Conservation (phyloP, 208 protist species). For the Ichthyophonus hoferi region DNA sequence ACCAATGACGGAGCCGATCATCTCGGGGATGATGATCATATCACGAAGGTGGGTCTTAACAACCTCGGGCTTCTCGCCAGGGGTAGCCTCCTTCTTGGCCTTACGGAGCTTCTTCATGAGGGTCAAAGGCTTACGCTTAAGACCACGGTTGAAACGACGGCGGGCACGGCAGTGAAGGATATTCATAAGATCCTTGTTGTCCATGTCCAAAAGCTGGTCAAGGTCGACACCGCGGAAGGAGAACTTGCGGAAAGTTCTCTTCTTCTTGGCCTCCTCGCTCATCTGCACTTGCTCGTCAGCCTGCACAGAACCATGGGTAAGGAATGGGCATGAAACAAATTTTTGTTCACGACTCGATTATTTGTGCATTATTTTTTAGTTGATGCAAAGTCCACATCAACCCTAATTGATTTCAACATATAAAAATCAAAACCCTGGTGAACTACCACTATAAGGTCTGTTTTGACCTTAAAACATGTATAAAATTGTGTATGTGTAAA, state of each 20-base stretch:
- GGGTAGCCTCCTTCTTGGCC: constrained; percentile 58
- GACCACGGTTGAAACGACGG: constrained; percentile 84
- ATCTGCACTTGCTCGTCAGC: constrained; percentile 18
- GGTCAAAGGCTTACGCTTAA: constrained; percentile 77
- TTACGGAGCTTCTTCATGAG: constrained; percentile 94
- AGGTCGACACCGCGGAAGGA: constrained; percentile 88
- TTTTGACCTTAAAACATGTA: too few relatives aligned
- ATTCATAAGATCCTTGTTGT: constrained; percentile 75
- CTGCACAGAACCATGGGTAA: too few relatives aligned
- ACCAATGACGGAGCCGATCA: constrained; percentile 97
- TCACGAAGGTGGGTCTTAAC: constrained; percentile 99
- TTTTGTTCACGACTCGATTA: too few relatives aligned
- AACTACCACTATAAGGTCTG: too few relatives aligned
- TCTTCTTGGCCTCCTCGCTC: constrained; percentile 62
- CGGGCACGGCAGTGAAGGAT: constrained; percentile 84
- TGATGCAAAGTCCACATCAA: too few relatives aligned
- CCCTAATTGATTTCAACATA: too few relatives aligned
- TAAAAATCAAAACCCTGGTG: too few relatives aligned
- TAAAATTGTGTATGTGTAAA: too few relatives aligned
- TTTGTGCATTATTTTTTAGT: too few relatives aligned
- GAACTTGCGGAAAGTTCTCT: constrained; percentile 97
- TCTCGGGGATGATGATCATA: constrained; percentile 99
- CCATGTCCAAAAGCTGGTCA: constrained; percentile 62
- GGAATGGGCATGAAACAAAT: too few relatives aligned
- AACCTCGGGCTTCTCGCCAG: constrained; percentile 86